A percentile compares a stretch with the other conserved stretches of the same genome.
Conservation (phyloP, 495 filamentous ascomycete genomes). For the Neurospora discreta region DNA sequence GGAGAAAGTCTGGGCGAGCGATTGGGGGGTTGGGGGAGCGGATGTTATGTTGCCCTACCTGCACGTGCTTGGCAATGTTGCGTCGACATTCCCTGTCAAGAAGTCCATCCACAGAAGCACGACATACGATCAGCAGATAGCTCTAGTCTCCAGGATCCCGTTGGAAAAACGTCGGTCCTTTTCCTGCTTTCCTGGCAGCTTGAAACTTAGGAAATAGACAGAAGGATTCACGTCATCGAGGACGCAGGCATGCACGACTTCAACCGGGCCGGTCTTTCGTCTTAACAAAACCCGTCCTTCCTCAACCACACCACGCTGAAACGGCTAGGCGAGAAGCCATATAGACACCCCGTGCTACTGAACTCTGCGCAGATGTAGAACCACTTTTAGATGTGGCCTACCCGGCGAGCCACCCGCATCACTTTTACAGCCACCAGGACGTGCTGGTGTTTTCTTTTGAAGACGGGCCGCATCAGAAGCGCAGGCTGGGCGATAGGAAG, state of each 20-base stretch:
- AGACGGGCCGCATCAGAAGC: conserved; percentile 22
- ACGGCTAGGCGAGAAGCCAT: conserved; percentile 45
- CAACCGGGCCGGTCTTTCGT: conserved; percentile 38
- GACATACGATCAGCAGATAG: background rate
- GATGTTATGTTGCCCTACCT: background rate
- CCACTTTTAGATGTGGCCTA: conserved; percentile 45
- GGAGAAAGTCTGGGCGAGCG: background rate
- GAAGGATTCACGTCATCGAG: conserved; percentile 47
- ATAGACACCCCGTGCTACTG: conserved; percentile 43
- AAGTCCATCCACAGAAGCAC: background rate
- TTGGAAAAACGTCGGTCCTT: background rate
- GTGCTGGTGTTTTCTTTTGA: conserved; percentile 43
- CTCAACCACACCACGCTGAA: conserved; percentile 41
- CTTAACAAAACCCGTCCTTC: conserved; percentile 49
- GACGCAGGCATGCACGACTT: conserved; percentile 50
- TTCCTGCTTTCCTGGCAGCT: background rate
- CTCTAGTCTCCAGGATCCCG: background rate
- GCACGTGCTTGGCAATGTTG: conserved; percentile 2
- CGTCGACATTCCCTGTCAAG: background rate
- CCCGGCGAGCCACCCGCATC: conserved; percentile 42
- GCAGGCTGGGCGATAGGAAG: conserved; percentile 19
- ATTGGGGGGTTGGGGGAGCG: background rate
- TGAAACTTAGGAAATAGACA: background rate
- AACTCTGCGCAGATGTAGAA: conserved; percentile 53
- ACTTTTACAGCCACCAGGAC: conserved; percentile 50